Conservation (phyloP, 2,329 filamentous ascomycete species). For the Oidium heveae region DNA sequence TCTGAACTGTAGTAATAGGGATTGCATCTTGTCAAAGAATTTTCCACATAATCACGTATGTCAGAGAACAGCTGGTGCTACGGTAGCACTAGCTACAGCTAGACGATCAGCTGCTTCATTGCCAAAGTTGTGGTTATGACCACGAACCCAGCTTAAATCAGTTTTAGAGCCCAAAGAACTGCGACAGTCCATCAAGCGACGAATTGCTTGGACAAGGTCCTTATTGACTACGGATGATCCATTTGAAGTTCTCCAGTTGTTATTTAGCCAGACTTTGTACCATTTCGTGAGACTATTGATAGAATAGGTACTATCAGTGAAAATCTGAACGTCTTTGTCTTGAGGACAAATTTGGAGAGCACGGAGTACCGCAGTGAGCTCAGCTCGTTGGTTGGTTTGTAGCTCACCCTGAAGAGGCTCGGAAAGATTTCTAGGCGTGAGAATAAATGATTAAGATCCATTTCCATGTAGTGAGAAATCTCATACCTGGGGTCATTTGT, state of each 20-base stretch:
- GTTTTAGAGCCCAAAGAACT: slow-evolving; percentile 33
- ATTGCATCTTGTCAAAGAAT: too few relatives aligned
- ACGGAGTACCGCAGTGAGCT: slow-evolving; percentile 66
- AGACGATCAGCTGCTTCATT: slow-evolving; percentile 62
- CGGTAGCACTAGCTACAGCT: slow-evolving; percentile 37
- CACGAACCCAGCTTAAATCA: slow-evolving; percentile 71
- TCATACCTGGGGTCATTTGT: slow-evolving; percentile 25
- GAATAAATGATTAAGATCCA: background rate
- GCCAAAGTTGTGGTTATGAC: slow-evolving; percentile 45
- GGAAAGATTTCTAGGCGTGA: slow-evolving; percentile 23
- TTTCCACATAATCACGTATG: too few relatives aligned
- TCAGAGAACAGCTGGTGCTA: background rate
- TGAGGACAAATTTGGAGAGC: slow-evolving; percentile 52
- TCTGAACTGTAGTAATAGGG: too few relatives aligned
- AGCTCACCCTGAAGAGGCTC: slow-evolving; percentile 13
- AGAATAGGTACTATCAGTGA: slow-evolving; percentile 73
- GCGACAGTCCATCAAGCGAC: slow-evolving; percentile 45
- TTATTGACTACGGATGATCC: slow-evolving; percentile 60
- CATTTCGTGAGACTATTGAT: slow-evolving; percentile 77
- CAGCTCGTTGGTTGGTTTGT: slow-evolving; percentile 93
- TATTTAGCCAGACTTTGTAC: slow-evolving; percentile 50
- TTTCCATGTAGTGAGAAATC: background rate
- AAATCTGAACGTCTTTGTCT: slow-evolving; percentile 45
- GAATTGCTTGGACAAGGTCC: slow-evolving; percentile 53
- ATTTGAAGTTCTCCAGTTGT: slow-evolving; percentile 51